These are phyloP conservation scores for Ophiocordyceps robertsii DNA, from an alignment of 2,329 filamentous ascomycete genomes.

Conservation along the genomic window DNA sequence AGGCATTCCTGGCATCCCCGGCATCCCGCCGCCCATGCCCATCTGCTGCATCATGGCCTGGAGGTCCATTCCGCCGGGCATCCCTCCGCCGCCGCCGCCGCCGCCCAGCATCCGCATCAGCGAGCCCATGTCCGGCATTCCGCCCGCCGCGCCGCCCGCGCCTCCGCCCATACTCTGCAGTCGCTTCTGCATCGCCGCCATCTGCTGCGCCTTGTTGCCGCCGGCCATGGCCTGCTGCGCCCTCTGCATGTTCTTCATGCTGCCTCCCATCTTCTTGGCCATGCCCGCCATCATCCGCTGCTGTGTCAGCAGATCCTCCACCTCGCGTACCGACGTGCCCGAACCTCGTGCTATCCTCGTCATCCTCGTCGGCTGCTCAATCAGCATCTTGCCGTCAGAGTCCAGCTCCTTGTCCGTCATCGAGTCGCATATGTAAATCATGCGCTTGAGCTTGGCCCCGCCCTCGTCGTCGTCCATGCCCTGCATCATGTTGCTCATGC, in stretches of 20 bases:
- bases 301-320: conserved; percentile 94
- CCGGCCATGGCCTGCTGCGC: conserved; percentile 86
- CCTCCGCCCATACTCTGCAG: conserved; percentile 79
- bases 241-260: conserved; percentile 94
- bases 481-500: conserved; percentile 84
- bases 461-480: conserved; percentile 97
- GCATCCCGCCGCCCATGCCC: conserved; percentile 41
- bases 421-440: conserved; percentile 98
- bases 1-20: conserved; percentile 13
- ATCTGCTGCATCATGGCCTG: conserved; percentile 67
- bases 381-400: conserved; percentile 85
- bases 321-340: conserved; percentile 80
- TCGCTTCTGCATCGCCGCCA: conserved; percentile 94
- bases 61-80: conserved; percentile 65
- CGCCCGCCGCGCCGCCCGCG: conserved; percentile 44
- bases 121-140: conserved; percentile 70
- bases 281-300: conserved; percentile 98
- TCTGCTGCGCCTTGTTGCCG: conserved; percentile 81
- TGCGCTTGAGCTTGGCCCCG: conserved; percentile 82
- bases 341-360: conserved; percentile 82
- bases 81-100: conserved; percentile 39
- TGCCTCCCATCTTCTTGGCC: conserved; percentile 97
- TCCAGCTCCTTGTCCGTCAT: conserved; percentile 97
- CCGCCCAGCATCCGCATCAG: conserved; percentile 86
- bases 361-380: conserved; percentile 86